Evolutionary conservation across 352 stramenopile species (phyloP), one percentile per base, ranked within the genome.

Genomic region (Globisporangium alternatum): DNA sequence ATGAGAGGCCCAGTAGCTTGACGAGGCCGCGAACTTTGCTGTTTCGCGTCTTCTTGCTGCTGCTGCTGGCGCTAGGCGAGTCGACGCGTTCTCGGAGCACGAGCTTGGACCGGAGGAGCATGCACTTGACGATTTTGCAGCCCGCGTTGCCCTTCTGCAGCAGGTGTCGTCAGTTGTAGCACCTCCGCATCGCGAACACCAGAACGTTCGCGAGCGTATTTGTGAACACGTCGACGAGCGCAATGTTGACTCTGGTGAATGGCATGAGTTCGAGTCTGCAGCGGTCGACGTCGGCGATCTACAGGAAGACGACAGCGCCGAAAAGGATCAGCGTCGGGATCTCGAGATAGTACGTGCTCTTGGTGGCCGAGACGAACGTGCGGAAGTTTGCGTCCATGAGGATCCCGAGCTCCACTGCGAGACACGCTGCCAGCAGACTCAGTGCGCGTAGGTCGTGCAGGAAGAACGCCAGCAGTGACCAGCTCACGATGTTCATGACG

Each of bases 91-190:
- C 22, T 49, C 53, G 60, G 49, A 81, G 60, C 41, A 73, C 62
- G 6, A 81, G 56, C 37, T 69, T 69, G 5, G 67, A 65, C 25
- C 65, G 69, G 54, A 72, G 72, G 12, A 82, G 60, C 7, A 78
- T 61, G 51, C 72, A 83, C 12, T 72, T 66, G 22, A 83, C 69
- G 35, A 69, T 70, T 22, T 73, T 74, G 22, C 65, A 62, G 43
- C 65, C 66, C 5, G 65, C 64, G 41, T 61, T 71, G 30, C 67
- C 62, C 12, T 48, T 56, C 30, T 55, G 35, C 13, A 83, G 59
- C 37, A 80, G 25, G 15, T 78, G 74, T 7, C 67, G 64, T 21
- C 76, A 74, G 28, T 59, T 69, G 64, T 76, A 80, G 3, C 68
- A 53, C 25, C 71, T 70, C 15, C 68, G 72, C 31, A 68, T 63